Conservation (phyloP, 352 stramenopile genomes). For the Phytophthora ohioensis region DNA sequence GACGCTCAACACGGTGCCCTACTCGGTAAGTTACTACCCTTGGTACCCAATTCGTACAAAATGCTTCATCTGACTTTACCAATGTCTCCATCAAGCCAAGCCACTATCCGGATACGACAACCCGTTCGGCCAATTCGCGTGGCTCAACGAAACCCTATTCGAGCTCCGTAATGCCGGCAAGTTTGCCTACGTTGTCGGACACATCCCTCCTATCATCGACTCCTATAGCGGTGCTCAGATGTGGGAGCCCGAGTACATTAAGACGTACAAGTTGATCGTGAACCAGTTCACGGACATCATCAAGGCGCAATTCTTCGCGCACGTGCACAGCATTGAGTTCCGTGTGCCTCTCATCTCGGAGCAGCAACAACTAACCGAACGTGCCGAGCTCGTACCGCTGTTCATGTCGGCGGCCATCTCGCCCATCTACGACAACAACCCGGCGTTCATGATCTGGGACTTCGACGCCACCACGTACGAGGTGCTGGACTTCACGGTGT, state of each 20-base stretch:
- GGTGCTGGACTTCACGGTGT: slow-evolving; percentile 77
- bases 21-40: slow-evolving; percentile 52
- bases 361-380: slow-evolving; percentile 13
- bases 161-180: slow-evolving; percentile 47
- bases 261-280: slow-evolving; percentile 79
- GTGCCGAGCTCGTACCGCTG: slow-evolving; percentile 63
- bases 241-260: slow-evolving; percentile 87
- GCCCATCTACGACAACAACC: slow-evolving; percentile 90
- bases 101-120: slow-evolving; percentile 77
- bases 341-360: slow-evolving; percentile 53
- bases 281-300: slow-evolving; percentile 61
- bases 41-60: neutral
- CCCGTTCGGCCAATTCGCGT: slow-evolving; percentile 91
- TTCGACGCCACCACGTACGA: slow-evolving; percentile 74
- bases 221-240: slow-evolving; percentile 83
- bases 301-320: slow-evolving; percentile 91
- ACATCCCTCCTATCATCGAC: slow-evolving; percentile 92
- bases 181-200: slow-evolving; percentile 87
- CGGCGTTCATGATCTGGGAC: slow-evolving; percentile 88
- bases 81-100: slow-evolving; percentile 44
- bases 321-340: slow-evolving; percentile 93
- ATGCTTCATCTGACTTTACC: neutral
- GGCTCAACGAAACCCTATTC: slow-evolving; percentile 78
- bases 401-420: slow-evolving; percentile 86
- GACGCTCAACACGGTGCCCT: slow-evolving; percentile 81